Evolutionary conservation across 2,329 filamentous ascomycete species (phyloP).

Genomic region (Arachnomyces sp.): DNA sequence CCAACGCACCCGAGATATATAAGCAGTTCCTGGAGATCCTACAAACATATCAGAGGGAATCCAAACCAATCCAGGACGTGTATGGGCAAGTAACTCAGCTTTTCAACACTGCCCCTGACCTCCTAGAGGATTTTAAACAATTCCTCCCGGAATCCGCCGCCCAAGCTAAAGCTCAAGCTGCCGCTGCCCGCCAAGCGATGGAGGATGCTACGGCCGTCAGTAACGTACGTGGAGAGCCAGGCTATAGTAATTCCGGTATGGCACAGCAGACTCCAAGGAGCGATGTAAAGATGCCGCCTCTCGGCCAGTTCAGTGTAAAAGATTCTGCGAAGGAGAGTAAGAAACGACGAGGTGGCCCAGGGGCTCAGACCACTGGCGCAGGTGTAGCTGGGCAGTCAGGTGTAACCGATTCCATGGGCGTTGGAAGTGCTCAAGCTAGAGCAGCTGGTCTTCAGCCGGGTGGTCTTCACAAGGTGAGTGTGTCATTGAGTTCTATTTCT

Average conservation of each 20-base stretch:
- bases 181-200: slow-evolving; percentile 51
- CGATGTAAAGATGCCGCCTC: slow-evolving; percentile 70
- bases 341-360: slow-evolving; percentile 62
- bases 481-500: not conserved
- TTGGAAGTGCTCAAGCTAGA: slow-evolving; percentile 28
- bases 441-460: slow-evolving; percentile 30
- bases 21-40: slow-evolving; percentile 98
- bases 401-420: slow-evolving; percentile 20
- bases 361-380: slow-evolving; percentile 26
- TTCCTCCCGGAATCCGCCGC: slow-evolving; percentile 87
- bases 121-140: slow-evolving; percentile 97
- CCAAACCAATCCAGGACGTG: slow-evolving; percentile 96
- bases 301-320: slow-evolving; percentile 83
- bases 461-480: slow-evolving; percentile 45
- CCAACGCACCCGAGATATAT: slow-evolving; percentile 94
- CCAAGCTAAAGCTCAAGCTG: slow-evolving; percentile 54
- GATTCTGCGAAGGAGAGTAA: slow-evolving; percentile 86
- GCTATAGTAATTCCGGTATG: slow-evolving; percentile 35
- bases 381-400: slow-evolving; percentile 24
- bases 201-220: slow-evolving; percentile 63
- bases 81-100: slow-evolving; percentile 93
- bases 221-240: slow-evolving; percentile 49
- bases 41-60: slow-evolving; percentile 95
- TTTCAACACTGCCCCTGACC: slow-evolving; percentile 86
- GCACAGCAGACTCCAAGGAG: slow-evolving; percentile 44